phyloP scores from a whole-genome alignment of 345 rosid species.

The Conringia planisiliqua region DNA sequence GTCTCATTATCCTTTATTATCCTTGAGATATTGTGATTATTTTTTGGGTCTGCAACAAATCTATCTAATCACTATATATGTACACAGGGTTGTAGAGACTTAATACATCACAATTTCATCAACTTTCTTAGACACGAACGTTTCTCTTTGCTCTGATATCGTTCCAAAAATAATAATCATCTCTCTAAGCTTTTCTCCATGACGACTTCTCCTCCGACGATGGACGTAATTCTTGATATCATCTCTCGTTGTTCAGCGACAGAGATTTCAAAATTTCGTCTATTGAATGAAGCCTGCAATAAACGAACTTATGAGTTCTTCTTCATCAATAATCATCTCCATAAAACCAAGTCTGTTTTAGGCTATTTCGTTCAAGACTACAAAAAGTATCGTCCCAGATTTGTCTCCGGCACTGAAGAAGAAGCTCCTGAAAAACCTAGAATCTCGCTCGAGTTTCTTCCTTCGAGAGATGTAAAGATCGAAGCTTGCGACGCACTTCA shows the following conservation, averaged over 20 bases:
- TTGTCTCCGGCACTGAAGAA: not conserved
- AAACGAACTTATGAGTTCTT: slow-evolving; percentile 12
- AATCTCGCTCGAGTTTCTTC: slow-evolving; percentile 17
- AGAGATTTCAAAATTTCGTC: not conserved
- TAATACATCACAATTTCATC: not conserved
- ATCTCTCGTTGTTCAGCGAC: not conserved
- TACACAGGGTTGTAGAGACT: not conserved
- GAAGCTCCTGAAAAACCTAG: not conserved
- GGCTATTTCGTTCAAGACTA: slow-evolving; percentile 2
- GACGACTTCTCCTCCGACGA: not conserved
- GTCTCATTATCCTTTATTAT: not conserved
- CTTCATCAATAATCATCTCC: slow-evolving; percentile 1
- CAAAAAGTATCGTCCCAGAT: not conserved
- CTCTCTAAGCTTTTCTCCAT: not conserved
- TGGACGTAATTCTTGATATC: slow-evolving; percentile 4
- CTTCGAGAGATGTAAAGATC: not conserved
- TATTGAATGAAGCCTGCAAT: slow-evolving; percentile 7
- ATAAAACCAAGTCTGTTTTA: slow-evolving; percentile 15
- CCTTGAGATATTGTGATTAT: not conserved
- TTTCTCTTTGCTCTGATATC: not conserved
- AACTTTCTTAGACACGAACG: not conserved
- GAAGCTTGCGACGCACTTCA: slow-evolving; percentile 19
- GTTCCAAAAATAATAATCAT: not conserved
- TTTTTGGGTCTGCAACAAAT: not conserved
- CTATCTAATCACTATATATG: not conserved